These are phyloP conservation scores for Calonectria pseudoreteaudii DNA, from an alignment of 2,329 filamentous ascomycete genomes.

Conservation along the genomic window DNA sequence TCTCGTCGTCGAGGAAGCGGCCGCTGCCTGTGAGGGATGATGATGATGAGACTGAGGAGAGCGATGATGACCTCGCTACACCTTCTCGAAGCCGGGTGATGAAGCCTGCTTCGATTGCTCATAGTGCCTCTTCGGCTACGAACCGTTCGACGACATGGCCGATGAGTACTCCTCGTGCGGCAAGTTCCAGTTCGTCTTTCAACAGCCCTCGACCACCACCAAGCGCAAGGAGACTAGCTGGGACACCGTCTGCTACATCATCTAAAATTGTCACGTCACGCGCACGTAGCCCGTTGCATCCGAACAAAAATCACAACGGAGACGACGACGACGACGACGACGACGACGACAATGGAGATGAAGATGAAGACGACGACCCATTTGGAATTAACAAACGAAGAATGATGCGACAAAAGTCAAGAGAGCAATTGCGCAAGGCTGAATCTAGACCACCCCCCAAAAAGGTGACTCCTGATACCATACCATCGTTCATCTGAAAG, in stretches of 20 bases:
- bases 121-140: slow-evolving; percentile 23
- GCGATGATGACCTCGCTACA: slow-evolving; percentile 30
- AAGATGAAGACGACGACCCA: slow-evolving; percentile 48
- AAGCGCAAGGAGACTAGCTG: slow-evolving; percentile 9
- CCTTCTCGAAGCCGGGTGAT: slow-evolving; percentile 24
- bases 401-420: slow-evolving; percentile 46
- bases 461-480: slow-evolving; percentile 44
- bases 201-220: slow-evolving; percentile 13
- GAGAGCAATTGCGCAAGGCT: slow-evolving; percentile 41
- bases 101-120: slow-evolving; percentile 19
- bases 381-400: slow-evolving; percentile 50
- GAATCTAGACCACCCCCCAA: slow-evolving; percentile 28
- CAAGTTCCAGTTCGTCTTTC: slow-evolving; percentile 18
- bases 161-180: slow-evolving; percentile 28
- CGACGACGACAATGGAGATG: too few relatives aligned
- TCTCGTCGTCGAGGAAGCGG: slow-evolving; percentile 29
- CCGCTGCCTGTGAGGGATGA: slow-evolving; percentile 23
- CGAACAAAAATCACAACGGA: not conserved
- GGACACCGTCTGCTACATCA: slow-evolving; percentile 20
- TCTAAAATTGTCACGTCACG: slow-evolving; percentile 1
- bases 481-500: slow-evolving; percentile 52
- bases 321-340: slow-evolving; percentile 32
- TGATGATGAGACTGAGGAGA: slow-evolving; percentile 33
- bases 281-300: not conserved
- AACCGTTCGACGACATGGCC: slow-evolving; percentile 26